These are phyloP conservation scores for Suillus placidus DNA, from an alignment of 768 basidiomycete species.

Conservation along the genomic window DNA sequence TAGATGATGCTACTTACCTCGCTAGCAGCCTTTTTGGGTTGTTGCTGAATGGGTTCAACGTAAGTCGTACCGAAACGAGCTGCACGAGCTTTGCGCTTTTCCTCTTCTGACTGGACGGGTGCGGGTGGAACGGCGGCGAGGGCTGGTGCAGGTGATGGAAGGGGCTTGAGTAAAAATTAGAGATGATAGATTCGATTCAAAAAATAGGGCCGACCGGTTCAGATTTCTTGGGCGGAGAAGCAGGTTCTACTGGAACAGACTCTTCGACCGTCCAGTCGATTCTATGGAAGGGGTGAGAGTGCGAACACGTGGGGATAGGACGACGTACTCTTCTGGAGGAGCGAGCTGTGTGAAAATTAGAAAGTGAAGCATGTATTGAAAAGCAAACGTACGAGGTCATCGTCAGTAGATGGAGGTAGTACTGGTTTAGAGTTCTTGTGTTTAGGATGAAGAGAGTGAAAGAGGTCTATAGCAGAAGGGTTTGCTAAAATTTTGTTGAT, in stretches of 20 bases:
- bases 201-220: constrained; percentile 7
- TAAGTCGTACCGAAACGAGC: constrained; percentile 73
- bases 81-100: constrained; percentile 62
- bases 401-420: constrained; percentile 17
- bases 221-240: constrained; percentile 6
- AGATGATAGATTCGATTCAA: background rate
- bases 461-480: constrained; percentile 51
- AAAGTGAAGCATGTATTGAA: background rate
- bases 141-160: constrained; percentile 9
- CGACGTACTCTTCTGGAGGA: constrained; percentile 35
- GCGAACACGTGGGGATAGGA: constrained; percentile 5
- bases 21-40: constrained; percentile 24
- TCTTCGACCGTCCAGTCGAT: constrained; percentile 48
- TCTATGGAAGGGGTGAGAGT: constrained; percentile 27
- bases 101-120: constrained; percentile 41
- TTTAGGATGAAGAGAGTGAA: constrained; percentile 41
- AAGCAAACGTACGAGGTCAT: constrained; percentile 31
- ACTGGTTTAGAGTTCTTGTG: constrained; percentile 21
- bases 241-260: constrained; percentile 18
- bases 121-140: background rate
- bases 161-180: constrained; percentile 10
- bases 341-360: constrained; percentile 26
- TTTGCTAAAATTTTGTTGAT: constrained; percentile 61
- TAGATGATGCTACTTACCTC: background rate
- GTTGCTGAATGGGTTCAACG: constrained; percentile 41